Evolutionary conservation across 768 basidiomycete species (phyloP), one percentile per base, ranked within the genome.

Genomic region (Rossbeevera mucosa): DNA sequence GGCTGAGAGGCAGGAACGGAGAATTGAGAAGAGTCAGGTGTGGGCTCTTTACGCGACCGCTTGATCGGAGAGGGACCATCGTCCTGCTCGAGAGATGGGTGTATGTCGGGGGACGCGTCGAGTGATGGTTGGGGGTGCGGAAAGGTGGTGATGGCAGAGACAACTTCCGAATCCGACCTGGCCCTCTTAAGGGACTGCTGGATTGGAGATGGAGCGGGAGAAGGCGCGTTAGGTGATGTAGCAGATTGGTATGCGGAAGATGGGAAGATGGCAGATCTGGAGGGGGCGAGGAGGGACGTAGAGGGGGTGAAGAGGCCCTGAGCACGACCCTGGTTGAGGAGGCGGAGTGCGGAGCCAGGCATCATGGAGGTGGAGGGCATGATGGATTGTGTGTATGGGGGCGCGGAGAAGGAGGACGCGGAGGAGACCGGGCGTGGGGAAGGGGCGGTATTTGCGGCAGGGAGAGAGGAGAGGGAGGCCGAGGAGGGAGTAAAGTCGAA

Each of bases 401-500:
- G 74, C 44, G 75, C 78, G 45, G 82, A 80, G 64, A 82, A 86
- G 41, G 85, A 85, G 18, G 85, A 82, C 8, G 85, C 78, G 38
- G 84, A 80, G 50, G 86, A 86, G 47, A 85, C 69, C 30, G 85
- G 83, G 30, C 84, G 79, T 26, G 83, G 78, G 52, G 84, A 80
- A 21, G 77, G 73, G 20, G 69, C 64, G 49, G 48, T 71, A 71
- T 72, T 62, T 6, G 69, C 70, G 49, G 80, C 73, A 49, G 89
- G 86, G 45, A 92, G 76, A 36, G 84, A 75, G n/a, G 80, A 73
- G 49, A 92, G 74, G 18, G 86, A 81, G 59, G 80, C 79, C 45
- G 87, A 79, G 59, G 80, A 81, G 2, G 93, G 94, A 16, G 87
- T 84, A 64, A 93, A 94, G 70, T 97, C 94, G 71, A 99, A 95